Percentiles rank a stretch among this genome's conserved stretches.
Conservation (phyloP, 257 asterid species). For the Solanum raphanifolium region DNA sequence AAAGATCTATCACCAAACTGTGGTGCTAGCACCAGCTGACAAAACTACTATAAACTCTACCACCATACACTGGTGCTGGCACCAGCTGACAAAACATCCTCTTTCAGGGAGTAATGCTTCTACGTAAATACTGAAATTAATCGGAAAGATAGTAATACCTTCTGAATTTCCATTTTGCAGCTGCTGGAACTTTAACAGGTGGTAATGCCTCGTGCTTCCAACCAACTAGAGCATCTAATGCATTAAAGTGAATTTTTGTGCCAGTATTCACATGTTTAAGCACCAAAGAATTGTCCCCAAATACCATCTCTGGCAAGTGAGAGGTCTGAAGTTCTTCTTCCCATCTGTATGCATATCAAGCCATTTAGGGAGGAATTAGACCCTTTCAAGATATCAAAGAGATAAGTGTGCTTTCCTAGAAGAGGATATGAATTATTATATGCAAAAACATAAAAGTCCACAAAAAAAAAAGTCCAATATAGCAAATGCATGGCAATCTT, state of each 20-base stretch:
- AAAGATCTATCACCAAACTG: not conserved
- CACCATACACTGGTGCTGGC: not conserved
- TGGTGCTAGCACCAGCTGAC: not conserved
- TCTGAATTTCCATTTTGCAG: constrained; percentile 88
- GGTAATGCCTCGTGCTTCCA: constrained; percentile 89
- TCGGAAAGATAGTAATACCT: constrained; percentile 26
- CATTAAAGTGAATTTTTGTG: constrained; percentile 53
- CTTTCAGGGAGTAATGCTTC: not conserved
- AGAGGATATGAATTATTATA: not conserved
- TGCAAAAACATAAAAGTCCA: not conserved
- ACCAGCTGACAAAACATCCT: not conserved
- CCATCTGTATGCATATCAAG: constrained; percentile 53
- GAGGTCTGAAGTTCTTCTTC: constrained; percentile 78
- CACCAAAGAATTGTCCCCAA: constrained; percentile 77
- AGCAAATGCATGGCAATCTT: not conserved
- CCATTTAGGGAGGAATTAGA: not conserved
- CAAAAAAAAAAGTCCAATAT: not conserved
- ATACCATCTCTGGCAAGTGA: constrained; percentile 95
- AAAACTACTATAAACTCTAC: not conserved
- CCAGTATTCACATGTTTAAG: constrained; percentile 71
- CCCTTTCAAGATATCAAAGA: not conserved
- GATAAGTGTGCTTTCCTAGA: not conserved
- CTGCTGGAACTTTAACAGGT: constrained; percentile 99
- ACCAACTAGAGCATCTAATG: constrained; percentile 86
- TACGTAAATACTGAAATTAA: not conserved